Base-by-base conservation (phyloP, 805 yeast species). In the Starmerella sirachaensis region DNA sequence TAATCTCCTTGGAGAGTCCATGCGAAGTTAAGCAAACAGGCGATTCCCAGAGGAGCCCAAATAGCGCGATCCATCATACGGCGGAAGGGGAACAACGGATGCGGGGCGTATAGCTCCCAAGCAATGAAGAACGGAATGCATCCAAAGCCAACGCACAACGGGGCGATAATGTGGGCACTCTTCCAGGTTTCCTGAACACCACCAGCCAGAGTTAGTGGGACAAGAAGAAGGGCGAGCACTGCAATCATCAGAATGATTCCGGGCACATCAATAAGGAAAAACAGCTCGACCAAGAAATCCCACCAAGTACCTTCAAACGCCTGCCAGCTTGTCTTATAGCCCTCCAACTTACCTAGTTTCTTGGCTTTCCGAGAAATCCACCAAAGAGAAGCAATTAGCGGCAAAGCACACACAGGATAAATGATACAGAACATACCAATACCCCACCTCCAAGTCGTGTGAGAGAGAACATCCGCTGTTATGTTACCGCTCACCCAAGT, bases 341-440 rank as follows among this genome's bases (percentile, higher is more conserved):
- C 56, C 22, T 50, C 52, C 26, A 75, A 46, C 3, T 73, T 76
- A n/a, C 63, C 65, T 13, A 71, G 67, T 39, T 61, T 68, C 12
- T 65, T 50, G 11, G 82, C 85, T 40, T 57, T 53, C 47, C 58
- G 59, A 46, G 67, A 56, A 79, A 77, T 74, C 55, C 76, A 77
- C 3, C 65, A 13, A 50, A 74, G 60, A 50, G 76, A 67, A 5
- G 48, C 45, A 6, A 76, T 47, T 35, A 79, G 56, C 16, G 86
- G 88, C n/a, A 79, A 36, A 47, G 76, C 62, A 5, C 74, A 53
- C 26, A 76, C 60, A 24, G 86, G 86, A 65, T 74, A 70, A 46
- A 79, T 76, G 49, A 76, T 74, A 1, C 85, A 84, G 80, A 80
- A 79, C 70, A 79, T 78, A 27, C 78, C 85, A 48, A 78, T 72